phyloP scores from a whole-genome alignment of 140 eudicot genomes.

The Flaveria floridana region DNA sequence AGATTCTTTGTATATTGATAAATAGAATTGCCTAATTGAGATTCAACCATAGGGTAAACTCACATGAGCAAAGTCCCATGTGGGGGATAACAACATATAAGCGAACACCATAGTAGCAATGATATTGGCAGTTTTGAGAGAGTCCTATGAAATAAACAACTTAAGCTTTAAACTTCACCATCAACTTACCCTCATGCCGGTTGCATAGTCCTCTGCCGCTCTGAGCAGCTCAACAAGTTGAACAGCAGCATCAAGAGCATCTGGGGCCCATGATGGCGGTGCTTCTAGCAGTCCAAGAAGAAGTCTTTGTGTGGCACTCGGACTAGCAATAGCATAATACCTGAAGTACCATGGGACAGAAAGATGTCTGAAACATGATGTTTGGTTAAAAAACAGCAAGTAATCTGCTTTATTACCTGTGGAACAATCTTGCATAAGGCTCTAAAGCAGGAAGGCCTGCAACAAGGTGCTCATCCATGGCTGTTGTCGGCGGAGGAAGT shows the following conservation, averaged over 20 bases:
- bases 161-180: neutral
- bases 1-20: neutral
- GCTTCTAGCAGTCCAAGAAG: slow-evolving; percentile 98
- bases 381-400: neutral
- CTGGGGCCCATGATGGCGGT: slow-evolving; percentile 99
- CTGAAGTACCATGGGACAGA: slow-evolving; percentile 38
- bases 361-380: neutral
- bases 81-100: neutral
- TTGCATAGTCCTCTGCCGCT: slow-evolving; percentile 95
- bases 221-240: slow-evolving; percentile 92
- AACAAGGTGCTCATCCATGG: slow-evolving; percentile 96
- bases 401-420: slow-evolving; percentile 51
- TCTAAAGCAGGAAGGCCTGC: slow-evolving; percentile 96
- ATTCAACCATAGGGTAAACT: neutral
- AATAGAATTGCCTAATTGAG: neutral
- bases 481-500: slow-evolving; percentile 94
- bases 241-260: slow-evolving; percentile 99
- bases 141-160: neutral
- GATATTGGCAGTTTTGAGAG: slow-evolving; percentile 5
- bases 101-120: neutral
- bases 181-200: slow-evolving; percentile 84
- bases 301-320: slow-evolving; percentile 96
- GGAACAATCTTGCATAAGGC: slow-evolving; percentile 91
- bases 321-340: slow-evolving; percentile 92
- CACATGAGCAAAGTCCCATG: slow-evolving; percentile 2